Conservation (phyloP, 441 rosid species). For the Gossypium davidsonii region DNA sequence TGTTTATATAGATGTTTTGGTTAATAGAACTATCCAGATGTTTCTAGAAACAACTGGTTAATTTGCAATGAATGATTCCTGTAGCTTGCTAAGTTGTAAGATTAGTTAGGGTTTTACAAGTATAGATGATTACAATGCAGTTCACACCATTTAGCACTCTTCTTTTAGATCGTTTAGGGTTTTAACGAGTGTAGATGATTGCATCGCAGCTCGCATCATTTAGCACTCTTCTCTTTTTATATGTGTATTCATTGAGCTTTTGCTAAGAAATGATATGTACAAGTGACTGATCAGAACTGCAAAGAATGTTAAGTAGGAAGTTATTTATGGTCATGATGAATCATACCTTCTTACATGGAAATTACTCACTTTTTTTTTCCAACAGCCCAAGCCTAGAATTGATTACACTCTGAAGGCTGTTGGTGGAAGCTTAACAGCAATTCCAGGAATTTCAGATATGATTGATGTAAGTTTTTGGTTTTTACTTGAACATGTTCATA, state of each 20-base stretch:
- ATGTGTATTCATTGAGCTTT: neutral
- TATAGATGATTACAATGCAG: neutral
- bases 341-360: neutral
- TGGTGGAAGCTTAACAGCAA: constrained; percentile 94
- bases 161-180: neutral
- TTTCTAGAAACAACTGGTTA: neutral
- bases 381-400: constrained; percentile 89
- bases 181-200: neutral
- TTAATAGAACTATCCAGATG: neutral
- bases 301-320: neutral
- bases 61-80: neutral
- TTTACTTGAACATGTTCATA: neutral
- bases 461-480: constrained; percentile 61
- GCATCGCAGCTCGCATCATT: neutral
- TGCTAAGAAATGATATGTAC: neutral
- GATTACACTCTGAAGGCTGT: constrained; percentile 92
- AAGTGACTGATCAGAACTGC: neutral
- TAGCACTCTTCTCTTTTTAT: neutral
- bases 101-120: neutral
- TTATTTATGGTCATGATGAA: neutral
- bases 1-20: neutral
- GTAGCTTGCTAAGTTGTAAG: neutral
- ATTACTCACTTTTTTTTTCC: constrained; percentile 13
- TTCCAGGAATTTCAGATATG: constrained; percentile 95
- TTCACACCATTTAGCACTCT: neutral